phyloP scores from a whole-genome alignment of 306 rosid genomes.

The Hippophae tibetana region DNA sequence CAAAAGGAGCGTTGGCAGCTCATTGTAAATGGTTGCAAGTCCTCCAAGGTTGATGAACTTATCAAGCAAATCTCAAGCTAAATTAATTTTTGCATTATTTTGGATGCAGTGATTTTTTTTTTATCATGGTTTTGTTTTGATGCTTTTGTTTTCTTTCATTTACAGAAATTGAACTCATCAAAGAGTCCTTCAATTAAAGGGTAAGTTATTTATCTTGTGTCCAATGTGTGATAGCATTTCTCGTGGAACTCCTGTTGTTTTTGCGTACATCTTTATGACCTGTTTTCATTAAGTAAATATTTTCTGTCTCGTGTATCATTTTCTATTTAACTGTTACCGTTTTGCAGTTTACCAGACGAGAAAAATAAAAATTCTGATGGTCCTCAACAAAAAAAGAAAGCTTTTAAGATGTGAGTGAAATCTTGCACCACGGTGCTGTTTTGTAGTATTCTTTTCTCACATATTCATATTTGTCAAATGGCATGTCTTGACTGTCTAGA shows the following conservation, averaged over 20 bases:
- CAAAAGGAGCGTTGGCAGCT: conserved; percentile 57
- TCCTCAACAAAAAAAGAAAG: conserved; percentile 30
- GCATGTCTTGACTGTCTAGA: conserved; percentile 31
- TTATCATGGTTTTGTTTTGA: conserved; percentile 24
- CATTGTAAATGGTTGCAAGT: conserved; percentile 38
- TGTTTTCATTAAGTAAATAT: too few species aligned
- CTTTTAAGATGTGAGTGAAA: conserved; percentile 50
- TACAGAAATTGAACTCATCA: conserved; percentile 59
- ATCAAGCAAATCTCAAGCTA: conserved; percentile 12
- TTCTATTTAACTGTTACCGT: conserved; percentile 19
- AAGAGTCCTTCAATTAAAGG: conserved; percentile 34
- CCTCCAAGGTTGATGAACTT: conserved; percentile 33
- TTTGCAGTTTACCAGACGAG: conserved; percentile 43
- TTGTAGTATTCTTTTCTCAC: conserved; percentile 5
- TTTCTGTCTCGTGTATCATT: neutral
- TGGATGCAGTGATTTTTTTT: conserved; percentile 10
- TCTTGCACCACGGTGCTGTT: conserved; percentile 12
- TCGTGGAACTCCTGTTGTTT: neutral
- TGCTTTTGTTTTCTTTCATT: conserved; percentile 19
- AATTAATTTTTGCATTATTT: conserved; percentile 10
- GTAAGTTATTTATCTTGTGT: too few species aligned
- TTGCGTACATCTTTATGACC: too few species aligned
- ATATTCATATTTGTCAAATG: conserved; percentile 13
- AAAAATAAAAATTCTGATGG: conserved; percentile 33
- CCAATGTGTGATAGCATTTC: too few species aligned